Evolutionary conservation across 2,329 filamentous ascomycete species (phyloP).

Genomic region (Aaosphaeria arxii): DNA sequence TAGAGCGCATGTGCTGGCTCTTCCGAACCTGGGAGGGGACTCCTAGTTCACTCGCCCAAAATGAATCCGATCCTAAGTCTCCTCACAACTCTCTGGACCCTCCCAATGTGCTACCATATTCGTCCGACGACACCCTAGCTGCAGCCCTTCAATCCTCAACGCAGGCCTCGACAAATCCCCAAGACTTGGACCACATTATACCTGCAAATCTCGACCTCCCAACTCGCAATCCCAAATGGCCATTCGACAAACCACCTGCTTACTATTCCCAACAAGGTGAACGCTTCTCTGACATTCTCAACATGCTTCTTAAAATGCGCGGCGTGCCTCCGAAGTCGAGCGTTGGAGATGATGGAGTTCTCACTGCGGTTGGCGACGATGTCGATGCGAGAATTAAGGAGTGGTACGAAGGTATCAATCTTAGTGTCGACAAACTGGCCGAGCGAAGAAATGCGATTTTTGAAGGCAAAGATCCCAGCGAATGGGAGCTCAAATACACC

Average conservation of each 20-base stretch:
- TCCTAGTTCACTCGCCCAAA: background rate
- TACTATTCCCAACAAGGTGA: constrained; percentile 56
- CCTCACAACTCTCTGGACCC: background rate
- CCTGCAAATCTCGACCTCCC: background rate
- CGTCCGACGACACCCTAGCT: constrained; percentile 15
- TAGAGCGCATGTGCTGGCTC: constrained; percentile 59
- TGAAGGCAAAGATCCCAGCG: constrained; percentile 24
- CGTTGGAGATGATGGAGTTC: constrained; percentile 28
- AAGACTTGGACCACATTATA: background rate
- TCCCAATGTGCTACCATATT: constrained; percentile 1
- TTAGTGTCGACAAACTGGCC: constrained; percentile 24
- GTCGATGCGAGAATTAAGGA: constrained; percentile 27
- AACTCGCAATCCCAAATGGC: constrained; percentile 43
- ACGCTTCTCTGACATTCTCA: constrained; percentile 56
- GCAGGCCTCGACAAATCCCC: background rate
- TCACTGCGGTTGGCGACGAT: constrained; percentile 33
- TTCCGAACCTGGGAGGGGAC: constrained; percentile 51
- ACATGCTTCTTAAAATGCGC: constrained; percentile 59
- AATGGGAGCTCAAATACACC: constrained; percentile 39
- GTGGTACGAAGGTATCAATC: constrained; percentile 34
- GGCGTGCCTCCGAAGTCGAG: constrained; percentile 39
- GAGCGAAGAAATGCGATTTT: constrained; percentile 27
- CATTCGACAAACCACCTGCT: constrained; percentile 51
- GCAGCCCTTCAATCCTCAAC: constrained; percentile 18
- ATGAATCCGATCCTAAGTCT: background rate